Evolutionary conservation across 2,329 filamentous ascomycete genomes (phyloP), one percentile per base, ranked within the genome.

Genomic region (Chalaropsis ovoidea): DNA sequence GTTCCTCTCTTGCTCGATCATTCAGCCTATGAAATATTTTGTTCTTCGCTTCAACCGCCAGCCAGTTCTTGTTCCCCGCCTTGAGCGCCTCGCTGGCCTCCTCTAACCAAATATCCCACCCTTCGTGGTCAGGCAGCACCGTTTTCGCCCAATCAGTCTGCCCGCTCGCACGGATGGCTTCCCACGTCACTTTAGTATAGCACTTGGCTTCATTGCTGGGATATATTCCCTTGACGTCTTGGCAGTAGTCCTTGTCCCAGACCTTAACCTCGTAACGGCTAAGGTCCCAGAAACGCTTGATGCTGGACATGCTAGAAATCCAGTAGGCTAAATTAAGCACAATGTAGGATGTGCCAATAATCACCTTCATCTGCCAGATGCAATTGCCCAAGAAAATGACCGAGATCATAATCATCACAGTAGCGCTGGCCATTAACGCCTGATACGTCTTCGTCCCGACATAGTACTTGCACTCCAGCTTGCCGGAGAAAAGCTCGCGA

Each of bases 311-410:
- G 22, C 81, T 79, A 63, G 82, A 75, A 1, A 75, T 74, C 83
- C 83, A 86, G 71, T 85, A 86, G 0, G 81, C 71, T 10, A 79
- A 80, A 67, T 86, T 87, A 62, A 86, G 76, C 3, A 80, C 68
- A 65, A 86, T 81, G 69, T 86, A 86, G 1, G 78, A 76, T 1
- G 74, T 76, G 6, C 82, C 82, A 67, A 86, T 81, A 11, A 83
- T 79, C 10, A 82, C 78, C 72, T 87, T 83, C 68, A 81, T 80
- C 56, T 78, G 77, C 77, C 82, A 85, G n/a, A 78, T 78, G 72
- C 82, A 84, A 71, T 86, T 86, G 1, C 83, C 83, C 42, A 87
- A 73, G 15, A 85, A 73, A 13, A 86, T 81, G 11, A 86, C 82
- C 0, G 80, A 78, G 2, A 82, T 71, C 84, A 86, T 86, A 56